phyloP scores from a whole-genome alignment of 2,329 filamentous ascomycete species.

The Hypoxylon sp. region DNA sequence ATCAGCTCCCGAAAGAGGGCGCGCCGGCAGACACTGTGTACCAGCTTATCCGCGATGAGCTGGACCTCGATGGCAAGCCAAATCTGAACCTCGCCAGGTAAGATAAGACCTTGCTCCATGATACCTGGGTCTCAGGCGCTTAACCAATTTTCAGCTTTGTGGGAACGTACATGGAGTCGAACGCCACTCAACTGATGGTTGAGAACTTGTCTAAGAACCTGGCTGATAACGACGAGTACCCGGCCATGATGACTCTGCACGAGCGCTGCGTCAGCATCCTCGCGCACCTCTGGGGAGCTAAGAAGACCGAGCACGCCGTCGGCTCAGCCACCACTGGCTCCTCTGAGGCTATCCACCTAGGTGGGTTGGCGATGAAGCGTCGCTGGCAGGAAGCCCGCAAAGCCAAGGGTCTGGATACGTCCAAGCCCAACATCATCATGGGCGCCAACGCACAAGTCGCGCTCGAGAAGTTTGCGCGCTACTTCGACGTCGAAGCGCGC shows the following conservation, averaged over 20 bases:
- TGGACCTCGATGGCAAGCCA: constrained; percentile 74
- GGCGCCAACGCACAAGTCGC: constrained; percentile 79
- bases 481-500: constrained; percentile 78
- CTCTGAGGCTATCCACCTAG: constrained; percentile 77
- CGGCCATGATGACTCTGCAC: constrained; percentile 70
- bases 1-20: constrained; percentile 67
- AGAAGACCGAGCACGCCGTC: constrained; percentile 72
- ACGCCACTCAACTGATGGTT: constrained; percentile 73
- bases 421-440: constrained; percentile 80
- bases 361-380: constrained; percentile 80
- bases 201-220: constrained; percentile 79
- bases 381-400: constrained; percentile 75
- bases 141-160: constrained; percentile 66
- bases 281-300: constrained; percentile 73
- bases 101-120: constrained; percentile 19
- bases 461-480: constrained; percentile 78
- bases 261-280: constrained; percentile 77
- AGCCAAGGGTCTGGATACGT: constrained; percentile 71
- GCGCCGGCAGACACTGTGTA: constrained; percentile 73
- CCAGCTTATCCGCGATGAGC: constrained; percentile 72
- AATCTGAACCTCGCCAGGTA: constrained; percentile 75
- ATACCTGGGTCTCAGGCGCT: constrained; percentile 19
- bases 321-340: constrained; percentile 79
- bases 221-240: constrained; percentile 76
- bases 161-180: constrained; percentile 77